Base-by-base conservation (phyloP, 768 basidiomycete species). In the Tulasnella sp. region DNA sequence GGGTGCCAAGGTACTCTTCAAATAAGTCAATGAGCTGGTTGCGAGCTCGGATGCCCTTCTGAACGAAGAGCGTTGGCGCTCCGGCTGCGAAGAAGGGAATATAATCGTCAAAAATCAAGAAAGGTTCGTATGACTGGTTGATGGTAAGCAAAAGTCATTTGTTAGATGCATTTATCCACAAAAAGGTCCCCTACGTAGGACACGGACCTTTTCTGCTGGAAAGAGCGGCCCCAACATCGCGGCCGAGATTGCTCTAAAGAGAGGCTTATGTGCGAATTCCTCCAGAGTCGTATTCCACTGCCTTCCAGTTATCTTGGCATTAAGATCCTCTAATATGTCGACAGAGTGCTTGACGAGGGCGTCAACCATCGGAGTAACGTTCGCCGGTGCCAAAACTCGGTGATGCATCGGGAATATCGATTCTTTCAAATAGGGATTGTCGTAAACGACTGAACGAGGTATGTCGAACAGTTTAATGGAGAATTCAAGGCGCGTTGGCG, bases 101-200 rank as follows among this genome's bases (percentile, higher is more conserved):
- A 3, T 69, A 77, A 15, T 72, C 68, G 71, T 78, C 78, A 67
- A 79, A 79, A 5, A 34, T 68, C 4, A 71, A 34, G 71, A 79
- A 79, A 17, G 29, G 29, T 25, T 74, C 36, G n/a, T 74, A 74
- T 8, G 52, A 37, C 72, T 74, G n/a, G 31, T 69, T 69, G 29
- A 25, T n/a, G 42, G 17, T 17, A 42, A 17, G 17, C 17, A n/a
- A 17, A 42, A 42, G 8, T 42, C 42, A 29, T 25, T n/a, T 29
- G 58, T 64, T 64, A 64, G 31, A 64, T 49, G 8, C 49, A 6
- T 49, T 49, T 11, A 0, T 64, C 15, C 11, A 34, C 0, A 9
- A 25, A 8, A 34, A 14, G 29, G 3, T 12, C 25, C 22, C 31
- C 8, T 14, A 64, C 31, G 17, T 12, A 25, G 29, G 12, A 64